Evolutionary conservation across 345 rosid genomes (phyloP).

Genomic region (Populus simonii): DNA sequence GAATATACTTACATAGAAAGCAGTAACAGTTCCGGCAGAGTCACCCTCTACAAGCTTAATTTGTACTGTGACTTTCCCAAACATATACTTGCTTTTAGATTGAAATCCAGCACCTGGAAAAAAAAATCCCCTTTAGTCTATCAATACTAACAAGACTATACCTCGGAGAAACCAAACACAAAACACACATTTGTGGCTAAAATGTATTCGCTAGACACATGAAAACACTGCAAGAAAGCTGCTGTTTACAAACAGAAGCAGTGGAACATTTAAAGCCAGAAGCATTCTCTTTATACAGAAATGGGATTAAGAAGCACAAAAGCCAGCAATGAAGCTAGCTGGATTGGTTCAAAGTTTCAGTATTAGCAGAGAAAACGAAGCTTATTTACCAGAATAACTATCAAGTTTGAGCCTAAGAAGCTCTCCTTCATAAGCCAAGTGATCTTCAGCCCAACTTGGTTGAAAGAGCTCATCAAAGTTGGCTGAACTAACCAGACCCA

Average conservation of each 20-base stretch:
- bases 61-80: conserved; percentile 83
- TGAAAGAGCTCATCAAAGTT: conserved; percentile 78
- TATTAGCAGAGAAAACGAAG: neutral
- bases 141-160: neutral
- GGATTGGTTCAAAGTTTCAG: neutral
- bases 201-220: neutral
- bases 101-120: conserved; percentile 87
- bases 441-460: conserved; percentile 88
- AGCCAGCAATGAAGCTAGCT: neutral
- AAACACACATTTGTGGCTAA: neutral
- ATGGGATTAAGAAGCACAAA: neutral
- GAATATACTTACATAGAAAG: conserved; percentile 68
- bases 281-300: neutral
- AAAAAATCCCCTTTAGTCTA: neutral
- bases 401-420: conserved; percentile 86
- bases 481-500: conserved; percentile 40
- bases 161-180: neutral
- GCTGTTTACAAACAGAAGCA: neutral
- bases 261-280: neutral
- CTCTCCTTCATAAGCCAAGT: conserved; percentile 70
- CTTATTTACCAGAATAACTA: conserved; percentile 71
- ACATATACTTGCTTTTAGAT: conserved; percentile 85
- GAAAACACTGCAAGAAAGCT: neutral
- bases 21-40: conserved; percentile 99
- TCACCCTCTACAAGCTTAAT: conserved; percentile 98